Conservation (phyloP, 176 grass and related monocot species). For the Panicum miliaceum region DNA sequence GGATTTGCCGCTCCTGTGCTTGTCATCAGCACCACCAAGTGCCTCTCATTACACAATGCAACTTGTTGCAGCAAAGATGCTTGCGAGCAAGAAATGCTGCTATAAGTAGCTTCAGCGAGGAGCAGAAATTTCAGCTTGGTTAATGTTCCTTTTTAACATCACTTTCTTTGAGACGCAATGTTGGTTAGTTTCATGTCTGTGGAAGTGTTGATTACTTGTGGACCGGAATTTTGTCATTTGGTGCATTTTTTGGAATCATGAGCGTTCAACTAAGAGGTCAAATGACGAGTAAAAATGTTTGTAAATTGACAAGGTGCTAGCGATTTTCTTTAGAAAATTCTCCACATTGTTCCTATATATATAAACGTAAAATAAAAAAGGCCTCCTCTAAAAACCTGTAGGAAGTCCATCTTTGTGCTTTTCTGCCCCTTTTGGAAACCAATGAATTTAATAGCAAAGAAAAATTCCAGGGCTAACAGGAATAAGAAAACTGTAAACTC, state of each 20-base stretch:
- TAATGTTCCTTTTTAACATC: background rate
- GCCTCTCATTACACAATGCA: background rate
- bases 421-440: too few relatives aligned
- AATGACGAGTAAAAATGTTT: background rate
- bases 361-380: too few relatives aligned
- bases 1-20: background rate
- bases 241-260: background rate
- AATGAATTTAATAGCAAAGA: too few relatives aligned
- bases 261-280: background rate
- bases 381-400: too few relatives aligned
- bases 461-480: too few relatives aligned
- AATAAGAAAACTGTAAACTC: too few relatives aligned
- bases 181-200: background rate
- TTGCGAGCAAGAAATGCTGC: background rate
- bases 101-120: background rate
- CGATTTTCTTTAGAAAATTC: background rate
- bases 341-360: too few relatives aligned
- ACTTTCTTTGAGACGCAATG: background rate
- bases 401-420: too few relatives aligned
- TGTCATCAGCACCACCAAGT: background rate
- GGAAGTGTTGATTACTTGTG: background rate
- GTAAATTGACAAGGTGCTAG: background rate
- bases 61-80: constrained; percentile 6
- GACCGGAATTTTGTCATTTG: background rate
- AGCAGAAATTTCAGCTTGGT: constrained; percentile 4